Conservation (phyloP, 495 filamentous ascomycete genomes). For the Neurospora pannonica region DNA sequence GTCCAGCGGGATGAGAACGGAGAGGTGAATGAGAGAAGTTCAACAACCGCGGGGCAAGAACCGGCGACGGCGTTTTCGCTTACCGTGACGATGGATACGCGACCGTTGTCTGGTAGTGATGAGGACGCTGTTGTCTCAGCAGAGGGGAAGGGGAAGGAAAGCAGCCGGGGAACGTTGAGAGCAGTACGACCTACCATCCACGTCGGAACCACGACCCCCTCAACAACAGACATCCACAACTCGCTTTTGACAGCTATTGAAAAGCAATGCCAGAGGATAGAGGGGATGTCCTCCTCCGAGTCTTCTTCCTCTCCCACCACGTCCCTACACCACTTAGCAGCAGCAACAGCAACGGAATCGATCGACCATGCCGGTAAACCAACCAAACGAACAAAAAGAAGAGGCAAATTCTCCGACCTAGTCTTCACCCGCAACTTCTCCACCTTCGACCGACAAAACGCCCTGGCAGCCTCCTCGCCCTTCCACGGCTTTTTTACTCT, state of each 20-base stretch:
- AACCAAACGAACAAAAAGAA: background rate
- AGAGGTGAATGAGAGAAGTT: background rate
- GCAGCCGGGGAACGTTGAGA: background rate
- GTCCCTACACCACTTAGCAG: background rate
- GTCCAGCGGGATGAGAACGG: background rate
- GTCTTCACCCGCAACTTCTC: constrained; percentile 62
- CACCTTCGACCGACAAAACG: constrained; percentile 60
- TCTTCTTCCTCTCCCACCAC: background rate
- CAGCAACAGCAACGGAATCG: background rate
- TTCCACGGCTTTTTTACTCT: constrained; percentile 72
- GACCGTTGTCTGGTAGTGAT: background rate
- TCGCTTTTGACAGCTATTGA: background rate
- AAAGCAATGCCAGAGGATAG: background rate
- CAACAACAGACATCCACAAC: background rate
- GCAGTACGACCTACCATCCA: background rate
- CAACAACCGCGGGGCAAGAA: background rate
- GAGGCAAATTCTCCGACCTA: constrained; percentile 52
- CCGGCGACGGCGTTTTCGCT: background rate
- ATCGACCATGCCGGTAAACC: background rate
- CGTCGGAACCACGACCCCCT: background rate
- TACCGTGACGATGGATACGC: background rate
- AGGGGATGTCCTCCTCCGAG: background rate
- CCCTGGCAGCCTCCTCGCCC: constrained; percentile 41
- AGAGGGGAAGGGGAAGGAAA: background rate
- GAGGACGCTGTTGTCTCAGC: background rate